Percentiles rank a stretch among this genome's conserved stretches.
These are phyloP conservation scores for Massarina eburnea DNA, from an alignment of 2,329 filamentous ascomycete species.

Conservation along the genomic window DNA sequence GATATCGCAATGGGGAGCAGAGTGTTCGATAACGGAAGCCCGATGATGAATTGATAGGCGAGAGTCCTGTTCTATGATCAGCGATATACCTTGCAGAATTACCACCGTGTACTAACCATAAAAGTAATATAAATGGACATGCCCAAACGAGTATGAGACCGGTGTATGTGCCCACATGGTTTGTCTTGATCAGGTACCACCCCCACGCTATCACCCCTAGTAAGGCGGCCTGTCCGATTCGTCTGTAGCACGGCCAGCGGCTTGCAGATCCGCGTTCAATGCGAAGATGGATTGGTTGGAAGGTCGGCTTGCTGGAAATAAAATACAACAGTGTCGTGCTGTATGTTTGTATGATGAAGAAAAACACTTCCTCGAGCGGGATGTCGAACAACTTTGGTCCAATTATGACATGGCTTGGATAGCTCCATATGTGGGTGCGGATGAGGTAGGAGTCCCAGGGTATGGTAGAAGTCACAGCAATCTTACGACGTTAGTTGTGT, in stretches of 20 bases:
- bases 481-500: slow-evolving; percentile 39
- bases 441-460: slow-evolving; percentile 80
- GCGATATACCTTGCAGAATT: not conserved
- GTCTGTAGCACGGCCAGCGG: slow-evolving; percentile 46
- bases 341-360: slow-evolving; percentile 77
- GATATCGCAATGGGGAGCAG: slow-evolving; percentile 62
- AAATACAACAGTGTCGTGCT: slow-evolving; percentile 70
- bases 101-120: slow-evolving; percentile 51
- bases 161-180: slow-evolving; percentile 62
- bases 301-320: slow-evolving; percentile 63
- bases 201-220: slow-evolving; percentile 49
- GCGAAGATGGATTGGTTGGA: slow-evolving; percentile 58
- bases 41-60: slow-evolving; percentile 64
- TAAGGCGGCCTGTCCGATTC: slow-evolving; percentile 56
- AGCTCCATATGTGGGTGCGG: slow-evolving; percentile 68
- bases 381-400: slow-evolving; percentile 66
- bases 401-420: slow-evolving; percentile 65
- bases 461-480: slow-evolving; percentile 68
- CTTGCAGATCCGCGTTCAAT: slow-evolving; percentile 39
- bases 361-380: slow-evolving; percentile 72
- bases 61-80: slow-evolving; percentile 50
- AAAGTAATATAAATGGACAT: slow-evolving; percentile 63
- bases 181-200: slow-evolving; percentile 48
- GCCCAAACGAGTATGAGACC: slow-evolving; percentile 72
- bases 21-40: slow-evolving; percentile 61